Percentiles rank a stretch among this genome's conserved stretches.
phyloP scores from a whole-genome alignment of 345 rosid genomes.

The Brassica rapa region DNA sequence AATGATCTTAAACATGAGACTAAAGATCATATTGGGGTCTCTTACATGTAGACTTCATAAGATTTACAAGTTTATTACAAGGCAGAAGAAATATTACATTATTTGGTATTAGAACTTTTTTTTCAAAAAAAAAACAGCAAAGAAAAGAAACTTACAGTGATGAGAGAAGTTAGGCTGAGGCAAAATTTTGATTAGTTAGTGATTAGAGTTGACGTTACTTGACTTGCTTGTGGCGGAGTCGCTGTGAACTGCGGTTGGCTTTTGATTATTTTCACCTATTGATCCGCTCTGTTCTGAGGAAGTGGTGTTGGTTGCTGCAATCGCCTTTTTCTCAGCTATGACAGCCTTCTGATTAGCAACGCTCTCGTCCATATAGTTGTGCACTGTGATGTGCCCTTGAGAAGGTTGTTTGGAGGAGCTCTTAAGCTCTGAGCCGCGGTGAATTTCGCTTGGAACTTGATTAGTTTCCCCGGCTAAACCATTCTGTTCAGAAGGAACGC shows the following conservation, averaged over 20 bases:
- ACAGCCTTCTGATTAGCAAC: slow-evolving; percentile 8
- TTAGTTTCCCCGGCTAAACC: not conserved
- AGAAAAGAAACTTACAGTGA: not conserved
- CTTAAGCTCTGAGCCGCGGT: slow-evolving; percentile 14
- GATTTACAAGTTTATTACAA: slow-evolving; percentile 1
- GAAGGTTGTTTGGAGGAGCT: slow-evolving; percentile 15
- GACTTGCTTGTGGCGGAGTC: slow-evolving; percentile 16
- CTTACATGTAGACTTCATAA: not conserved
- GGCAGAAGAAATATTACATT: not conserved
- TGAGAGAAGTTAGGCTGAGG: not conserved
- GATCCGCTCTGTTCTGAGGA: slow-evolving; percentile 27
- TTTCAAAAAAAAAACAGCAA: not conserved
- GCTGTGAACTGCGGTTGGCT: slow-evolving; percentile 15
- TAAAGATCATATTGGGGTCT: not conserved
- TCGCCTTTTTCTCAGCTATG: not conserved
- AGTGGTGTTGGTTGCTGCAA: slow-evolving; percentile 13
- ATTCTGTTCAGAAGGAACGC: slow-evolving; percentile 7
- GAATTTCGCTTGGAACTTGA: slow-evolving; percentile 8
- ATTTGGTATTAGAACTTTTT: not conserved
- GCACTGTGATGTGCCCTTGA: slow-evolving; percentile 1
- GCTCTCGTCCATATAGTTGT: slow-evolving; percentile 1
- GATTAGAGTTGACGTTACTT: slow-evolving; percentile 10
- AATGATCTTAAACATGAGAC: not conserved
- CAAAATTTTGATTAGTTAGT: slow-evolving; percentile 15
- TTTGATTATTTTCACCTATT: slow-evolving; percentile 4